Conservation (phyloP, 208 protist genomes). For the Crithidia fasciculata region DNA sequence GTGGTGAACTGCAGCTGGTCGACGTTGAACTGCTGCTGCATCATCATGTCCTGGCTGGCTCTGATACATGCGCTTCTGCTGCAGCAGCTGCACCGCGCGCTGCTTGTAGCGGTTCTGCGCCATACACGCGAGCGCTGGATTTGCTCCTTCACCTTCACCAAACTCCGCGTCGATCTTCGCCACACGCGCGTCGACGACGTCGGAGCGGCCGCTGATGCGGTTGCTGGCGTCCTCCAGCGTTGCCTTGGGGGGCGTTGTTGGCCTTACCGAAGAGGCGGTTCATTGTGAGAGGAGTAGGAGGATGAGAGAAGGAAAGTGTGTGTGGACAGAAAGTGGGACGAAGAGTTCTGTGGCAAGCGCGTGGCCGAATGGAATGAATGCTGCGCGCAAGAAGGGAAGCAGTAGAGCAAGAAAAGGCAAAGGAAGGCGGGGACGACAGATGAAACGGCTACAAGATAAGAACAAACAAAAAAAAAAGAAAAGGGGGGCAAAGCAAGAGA, state of each 20-base stretch:
- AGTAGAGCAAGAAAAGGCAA: neutral
- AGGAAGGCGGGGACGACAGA: neutral
- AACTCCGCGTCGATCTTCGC: conserved; percentile 90
- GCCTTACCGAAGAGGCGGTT: conserved; percentile 90
- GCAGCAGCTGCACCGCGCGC: conserved; percentile 87
- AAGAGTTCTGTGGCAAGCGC: too few relatives aligned
- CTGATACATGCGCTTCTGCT: conserved; percentile 94
- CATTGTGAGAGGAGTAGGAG: conserved; percentile 49
- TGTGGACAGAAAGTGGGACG: neutral
- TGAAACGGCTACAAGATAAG: too few relatives aligned
- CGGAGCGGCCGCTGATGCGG: conserved; percentile 72
- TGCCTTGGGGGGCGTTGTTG: conserved; percentile 66
- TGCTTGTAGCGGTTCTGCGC: conserved; percentile 91
- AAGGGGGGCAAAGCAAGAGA: conserved; percentile 8
- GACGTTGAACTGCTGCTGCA: conserved; percentile 93
- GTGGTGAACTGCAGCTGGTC: conserved; percentile 93
- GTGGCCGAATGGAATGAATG: too few relatives aligned
- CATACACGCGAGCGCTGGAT: conserved; percentile 72
- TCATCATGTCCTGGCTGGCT: conserved; percentile 88
- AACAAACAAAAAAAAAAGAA: conserved; percentile 26
- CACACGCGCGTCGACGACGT: conserved; percentile 82
- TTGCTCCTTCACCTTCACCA: conserved; percentile 77
- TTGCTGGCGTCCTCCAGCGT: conserved; percentile 87
- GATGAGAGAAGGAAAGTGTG: neutral
- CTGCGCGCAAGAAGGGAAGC: neutral